A percentile compares a stretch with the other conserved stretches of the same genome.
These are phyloP conservation scores for Tricladium varicosporioides DNA, from an alignment of 2,329 filamentous ascomycete genomes.

Conservation along the genomic window DNA sequence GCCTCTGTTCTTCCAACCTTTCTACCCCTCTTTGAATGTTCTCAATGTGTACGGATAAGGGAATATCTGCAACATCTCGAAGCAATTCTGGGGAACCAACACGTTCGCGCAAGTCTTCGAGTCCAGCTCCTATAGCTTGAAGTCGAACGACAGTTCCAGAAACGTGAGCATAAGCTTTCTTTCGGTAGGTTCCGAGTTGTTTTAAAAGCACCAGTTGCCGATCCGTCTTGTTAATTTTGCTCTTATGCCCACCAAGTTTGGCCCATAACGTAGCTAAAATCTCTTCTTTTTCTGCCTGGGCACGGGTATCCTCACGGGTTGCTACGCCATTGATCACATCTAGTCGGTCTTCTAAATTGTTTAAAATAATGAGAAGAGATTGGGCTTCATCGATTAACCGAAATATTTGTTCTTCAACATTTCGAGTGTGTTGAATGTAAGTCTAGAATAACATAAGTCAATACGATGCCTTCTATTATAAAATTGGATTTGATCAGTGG, in stretches of 20 bases:
- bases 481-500: not conserved
- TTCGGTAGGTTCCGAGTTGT: slow-evolving; percentile 65
- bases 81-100: slow-evolving; percentile 65
- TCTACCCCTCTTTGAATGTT: slow-evolving; percentile 72
- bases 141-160: slow-evolving; percentile 68
- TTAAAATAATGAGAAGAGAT: slow-evolving; percentile 62
- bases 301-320: slow-evolving; percentile 58
- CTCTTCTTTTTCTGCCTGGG: slow-evolving; percentile 59
- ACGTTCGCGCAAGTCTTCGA: slow-evolving; percentile 70
- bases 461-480: no score
- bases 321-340: slow-evolving; percentile 68
- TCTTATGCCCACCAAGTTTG: slow-evolving; percentile 67
- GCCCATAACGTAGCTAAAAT: slow-evolving; percentile 72
- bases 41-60: slow-evolving; percentile 72
- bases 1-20: slow-evolving; percentile 63
- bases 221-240: slow-evolving; percentile 58
- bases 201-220: slow-evolving; percentile 62
- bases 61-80: slow-evolving; percentile 51
- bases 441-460: not conserved
- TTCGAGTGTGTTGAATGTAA: slow-evolving; percentile 69
- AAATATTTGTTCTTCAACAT: slow-evolving; percentile 68
- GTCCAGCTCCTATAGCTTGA: slow-evolving; percentile 66
- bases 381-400: slow-evolving; percentile 69
- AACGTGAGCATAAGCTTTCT: slow-evolving; percentile 66
- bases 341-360: slow-evolving; percentile 67